phyloP scores from a whole-genome alignment of 1,139 yeast genomes.

The Magnusiomyces ingens region DNA sequence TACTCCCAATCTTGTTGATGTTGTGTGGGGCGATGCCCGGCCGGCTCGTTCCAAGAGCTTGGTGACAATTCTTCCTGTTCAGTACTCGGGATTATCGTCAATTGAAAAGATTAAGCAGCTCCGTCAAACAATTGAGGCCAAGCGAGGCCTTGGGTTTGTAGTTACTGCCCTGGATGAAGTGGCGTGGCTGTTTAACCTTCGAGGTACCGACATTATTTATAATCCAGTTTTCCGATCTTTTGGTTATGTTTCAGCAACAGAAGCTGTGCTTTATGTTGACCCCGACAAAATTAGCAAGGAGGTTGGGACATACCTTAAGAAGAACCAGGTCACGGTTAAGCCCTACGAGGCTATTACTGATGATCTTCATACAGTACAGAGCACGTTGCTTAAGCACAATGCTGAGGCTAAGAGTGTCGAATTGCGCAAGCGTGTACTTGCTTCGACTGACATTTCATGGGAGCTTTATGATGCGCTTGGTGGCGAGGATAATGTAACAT shows the following conservation, averaged over 20 bases:
- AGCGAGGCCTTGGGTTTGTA: constrained; percentile 44
- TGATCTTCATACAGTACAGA: constrained; percentile 29
- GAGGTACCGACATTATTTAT: constrained; percentile 80
- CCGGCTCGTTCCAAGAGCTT: constrained; percentile 33
- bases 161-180: constrained; percentile 80
- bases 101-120: constrained; percentile 42
- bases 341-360: constrained; percentile 33
- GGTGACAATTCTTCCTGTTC: constrained; percentile 27
- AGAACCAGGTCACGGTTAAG: constrained; percentile 27
- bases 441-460: constrained; percentile 75
- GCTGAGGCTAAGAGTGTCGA: constrained; percentile 12
- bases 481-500: constrained; percentile 38
- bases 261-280: constrained; percentile 57
- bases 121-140: constrained; percentile 38
- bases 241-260: constrained; percentile 56
- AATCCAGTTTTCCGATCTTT: constrained; percentile 91
- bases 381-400: constrained; percentile 32
- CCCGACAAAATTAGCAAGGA: constrained; percentile 55
- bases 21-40: constrained; percentile 55
- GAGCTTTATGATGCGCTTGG: constrained; percentile 56
- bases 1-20: constrained; percentile 63
- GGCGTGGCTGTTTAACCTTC: constrained; percentile 84
- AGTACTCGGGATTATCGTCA: constrained; percentile 40
- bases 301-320: constrained; percentile 26
- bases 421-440: constrained; percentile 38